Evolutionary conservation across 345 rosid genomes (phyloP).

Genomic region (Aquilaria yunnanensis): DNA sequence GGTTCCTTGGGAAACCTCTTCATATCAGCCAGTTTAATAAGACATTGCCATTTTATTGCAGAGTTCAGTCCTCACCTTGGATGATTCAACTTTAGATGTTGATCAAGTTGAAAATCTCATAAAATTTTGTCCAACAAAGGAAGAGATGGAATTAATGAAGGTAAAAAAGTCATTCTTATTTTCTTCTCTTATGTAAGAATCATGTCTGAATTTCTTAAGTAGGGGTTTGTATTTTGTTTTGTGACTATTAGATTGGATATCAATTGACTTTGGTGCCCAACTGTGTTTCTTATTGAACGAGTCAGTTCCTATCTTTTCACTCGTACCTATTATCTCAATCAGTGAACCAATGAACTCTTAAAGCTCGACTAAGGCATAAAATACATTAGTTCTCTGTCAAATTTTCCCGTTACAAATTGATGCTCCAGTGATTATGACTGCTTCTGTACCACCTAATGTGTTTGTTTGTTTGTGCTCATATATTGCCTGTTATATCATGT

Average conservation of each 20-base stretch:
- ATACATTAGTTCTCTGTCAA: too few relatives aligned
- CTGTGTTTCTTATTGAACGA: too few relatives aligned
- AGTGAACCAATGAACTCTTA: too few relatives aligned
- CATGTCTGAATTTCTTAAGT: too few relatives aligned
- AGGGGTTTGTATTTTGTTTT: too few relatives aligned
- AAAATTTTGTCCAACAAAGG: slow-evolving; percentile 85
- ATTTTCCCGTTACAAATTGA: not conserved
- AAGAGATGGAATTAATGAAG: slow-evolving; percentile 70
- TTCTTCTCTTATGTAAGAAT: not conserved
- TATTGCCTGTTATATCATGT: not conserved
- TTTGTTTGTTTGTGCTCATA: slow-evolving; percentile 1
- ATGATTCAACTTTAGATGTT: slow-evolving; percentile 63
- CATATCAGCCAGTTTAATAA: too few relatives aligned
- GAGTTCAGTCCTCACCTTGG: slow-evolving; percentile 73
- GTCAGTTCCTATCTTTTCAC: too few relatives aligned
- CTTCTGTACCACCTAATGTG: slow-evolving; percentile 13
- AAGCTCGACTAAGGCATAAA: too few relatives aligned
- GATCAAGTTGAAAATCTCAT: slow-evolving; percentile 84
- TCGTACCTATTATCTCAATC: too few relatives aligned
- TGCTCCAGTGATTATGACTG: slow-evolving; percentile 11
- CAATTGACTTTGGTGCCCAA: too few relatives aligned
- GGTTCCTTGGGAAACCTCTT: too few relatives aligned
- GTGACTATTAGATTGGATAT: too few relatives aligned
- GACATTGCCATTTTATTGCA: slow-evolving; percentile 25
- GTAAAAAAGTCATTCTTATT: slow-evolving; percentile 23